Evolutionary conservation across 495 filamentous ascomycete genomes (phyloP), one percentile per base, ranked within the genome.

Genomic region (Glonium stellatum): DNA sequence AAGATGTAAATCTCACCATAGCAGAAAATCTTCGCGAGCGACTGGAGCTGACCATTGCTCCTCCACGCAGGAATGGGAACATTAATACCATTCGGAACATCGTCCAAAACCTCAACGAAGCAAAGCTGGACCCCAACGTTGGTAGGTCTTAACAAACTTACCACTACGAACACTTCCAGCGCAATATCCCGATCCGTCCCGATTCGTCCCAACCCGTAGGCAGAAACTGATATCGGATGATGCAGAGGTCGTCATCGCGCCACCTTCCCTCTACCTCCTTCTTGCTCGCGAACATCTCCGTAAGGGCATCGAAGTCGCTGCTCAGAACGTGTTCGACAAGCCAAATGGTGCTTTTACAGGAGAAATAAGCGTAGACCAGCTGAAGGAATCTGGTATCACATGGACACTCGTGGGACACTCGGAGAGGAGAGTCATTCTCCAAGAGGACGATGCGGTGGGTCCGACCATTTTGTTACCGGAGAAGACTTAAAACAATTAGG

Each of bases 301-400:
- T 69, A 36, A 76, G 50, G 82, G 83, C 58, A 80, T 97, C 69
- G 83, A 87, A 63, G 88, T 97, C 55, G 86, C 90, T 47, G 84
- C 93, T 48, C 93, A 98, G 80, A 97, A 98, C 70, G 89, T 97
- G 74, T 97, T 83, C 76, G 87, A 97, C 81, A 92, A 91, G 80
- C 89, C 90, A 71, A 92, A 95, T 73, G 93, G 95, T 67, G 93
- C 95, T 60, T 97, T 88, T 81, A 98, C 93, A 25, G 93, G 95
- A 69, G 93, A 97, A 77, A 95, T 98, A 78, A 87, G 83, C 65
- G 90, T 90, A 59, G 78, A 84, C 61, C 95, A 98, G 77, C 83
- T 98, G 68, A 85, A 86, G 72, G 93, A 97, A 74, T 82, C 80
- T 75, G 83, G 82, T 67, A 86, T 98, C 70, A 81, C 85, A 70